Evolutionary conservation across 257 asterid genomes (phyloP).

Genomic region (Apocynum venetum): DNA sequence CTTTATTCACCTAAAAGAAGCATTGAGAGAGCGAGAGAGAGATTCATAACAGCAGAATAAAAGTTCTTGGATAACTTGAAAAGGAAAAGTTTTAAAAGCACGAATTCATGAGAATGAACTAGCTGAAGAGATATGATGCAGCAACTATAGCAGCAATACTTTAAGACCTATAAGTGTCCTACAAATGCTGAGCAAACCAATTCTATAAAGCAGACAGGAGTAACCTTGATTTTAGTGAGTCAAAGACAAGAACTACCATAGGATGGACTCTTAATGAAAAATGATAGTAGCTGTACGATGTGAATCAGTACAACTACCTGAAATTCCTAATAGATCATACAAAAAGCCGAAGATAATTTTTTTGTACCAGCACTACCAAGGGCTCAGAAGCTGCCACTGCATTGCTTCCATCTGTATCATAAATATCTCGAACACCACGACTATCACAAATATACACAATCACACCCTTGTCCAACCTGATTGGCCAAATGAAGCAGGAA

Average conservation of each 20-base stretch:
- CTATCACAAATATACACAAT: slow-evolving; percentile 94
- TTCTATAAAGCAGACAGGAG: neutral
- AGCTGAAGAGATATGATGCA: neutral
- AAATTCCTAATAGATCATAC: neutral
- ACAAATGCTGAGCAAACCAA: neutral
- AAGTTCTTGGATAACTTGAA: neutral
- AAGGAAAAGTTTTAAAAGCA: neutral
- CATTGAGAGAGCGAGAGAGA: neutral
- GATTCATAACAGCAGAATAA: neutral
- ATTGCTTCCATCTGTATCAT: slow-evolving; percentile 91
- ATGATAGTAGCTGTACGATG: neutral
- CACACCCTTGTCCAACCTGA: slow-evolving; percentile 97
- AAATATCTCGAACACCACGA: slow-evolving; percentile 92
- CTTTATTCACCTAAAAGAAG: slow-evolving; percentile 72
- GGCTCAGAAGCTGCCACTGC: slow-evolving; percentile 87
- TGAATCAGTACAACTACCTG: neutral
- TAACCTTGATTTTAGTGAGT: neutral
- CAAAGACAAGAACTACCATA: neutral
- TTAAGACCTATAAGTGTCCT: too few relatives aligned
- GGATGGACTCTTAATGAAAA: neutral
- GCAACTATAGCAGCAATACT: neutral
- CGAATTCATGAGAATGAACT: neutral
- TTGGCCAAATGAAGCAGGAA: slow-evolving; percentile 16
- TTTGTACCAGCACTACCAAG: slow-evolving; percentile 68
- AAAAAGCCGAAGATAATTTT: neutral